Evolutionary conservation across 164 flowering plant genomes (phyloP), one percentile per base, ranked within the genome.

Genomic region (Saururus chinensis): DNA sequence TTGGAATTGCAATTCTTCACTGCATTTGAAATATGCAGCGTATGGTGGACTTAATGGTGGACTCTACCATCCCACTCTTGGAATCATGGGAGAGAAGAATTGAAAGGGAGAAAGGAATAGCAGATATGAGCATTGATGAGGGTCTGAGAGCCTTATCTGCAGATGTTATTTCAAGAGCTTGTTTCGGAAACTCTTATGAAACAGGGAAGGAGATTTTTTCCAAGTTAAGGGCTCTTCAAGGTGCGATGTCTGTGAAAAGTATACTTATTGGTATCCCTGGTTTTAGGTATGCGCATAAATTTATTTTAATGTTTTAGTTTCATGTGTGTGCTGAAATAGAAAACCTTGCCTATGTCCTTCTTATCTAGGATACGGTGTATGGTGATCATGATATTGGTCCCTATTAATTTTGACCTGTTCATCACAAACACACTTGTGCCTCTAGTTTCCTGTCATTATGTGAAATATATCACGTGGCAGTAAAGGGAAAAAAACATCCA

Each of bases 21-120:
- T 23, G 30, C 40, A 40, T 19, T 20, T 20, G 11, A 19, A 40
- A 19, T 35, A 4, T 16, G 40, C 5, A 30, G 42, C 17, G 76
- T 1, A 80, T 80, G 84, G 40, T 70, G n/a, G 54, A 42, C 11
- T 5, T 77, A 56, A 73, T 83, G 70, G 73, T 65, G 56, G 82
- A 75, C 17, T 77, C 79, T 1, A 55, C 76, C 16, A 9, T 51
- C 9, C 19, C 70, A 14, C 16, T 83, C 17, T 19, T 77, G 48
- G 62, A 71, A 11, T 58, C 68, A 13, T 84, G 85, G 85, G 73
- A 76, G 26, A 54, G 40, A 19, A 42, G 24, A 56, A 61, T 78
- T 63, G 76, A 74, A 23, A 35, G 22, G 10, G 67, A 41, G 11
- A 78, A 76, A 3, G 81, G 77, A n/a, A 52, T 61, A 56, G 77